Evolutionary conservation across 179 eudicot genomes (phyloP).

Genomic region (Silene vulgaris): DNA sequence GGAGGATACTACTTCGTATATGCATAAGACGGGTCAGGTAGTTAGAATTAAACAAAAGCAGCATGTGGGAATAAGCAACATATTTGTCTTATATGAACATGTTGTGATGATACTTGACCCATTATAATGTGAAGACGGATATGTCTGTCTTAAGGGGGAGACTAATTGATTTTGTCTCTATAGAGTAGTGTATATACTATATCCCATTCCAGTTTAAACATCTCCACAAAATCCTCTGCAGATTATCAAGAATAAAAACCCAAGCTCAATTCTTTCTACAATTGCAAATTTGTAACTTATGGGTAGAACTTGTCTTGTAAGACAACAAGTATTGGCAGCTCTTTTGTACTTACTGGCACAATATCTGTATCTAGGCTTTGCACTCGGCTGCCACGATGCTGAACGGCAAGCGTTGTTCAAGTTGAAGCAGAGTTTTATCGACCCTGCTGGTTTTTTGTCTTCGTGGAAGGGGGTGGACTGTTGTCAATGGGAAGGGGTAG

Average conservation of each 20-base stretch:
- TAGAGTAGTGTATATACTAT: no score
- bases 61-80: no score
- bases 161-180: no score
- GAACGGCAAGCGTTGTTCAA: constrained; percentile 30
- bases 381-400: constrained; percentile 20
- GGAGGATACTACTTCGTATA: no score
- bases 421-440: constrained; percentile 25
- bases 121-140: no score
- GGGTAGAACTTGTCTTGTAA: neutral
- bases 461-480: constrained; percentile 36
- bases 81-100: no score
- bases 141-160: no score
- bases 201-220: neutral
- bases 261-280: no score
- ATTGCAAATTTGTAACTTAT: neutral
- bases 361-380: neutral
- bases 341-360: neutral
- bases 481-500: constrained; percentile 34
- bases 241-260: no score
- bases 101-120: no score
- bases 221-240: neutral
- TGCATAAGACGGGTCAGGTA: no score
- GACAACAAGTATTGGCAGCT: neutral
- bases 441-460: constrained; percentile 8
- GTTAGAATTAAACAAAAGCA: no score